Evolutionary conservation across 441 rosid genomes (phyloP).

Genomic region (Populus tomentosa): DNA sequence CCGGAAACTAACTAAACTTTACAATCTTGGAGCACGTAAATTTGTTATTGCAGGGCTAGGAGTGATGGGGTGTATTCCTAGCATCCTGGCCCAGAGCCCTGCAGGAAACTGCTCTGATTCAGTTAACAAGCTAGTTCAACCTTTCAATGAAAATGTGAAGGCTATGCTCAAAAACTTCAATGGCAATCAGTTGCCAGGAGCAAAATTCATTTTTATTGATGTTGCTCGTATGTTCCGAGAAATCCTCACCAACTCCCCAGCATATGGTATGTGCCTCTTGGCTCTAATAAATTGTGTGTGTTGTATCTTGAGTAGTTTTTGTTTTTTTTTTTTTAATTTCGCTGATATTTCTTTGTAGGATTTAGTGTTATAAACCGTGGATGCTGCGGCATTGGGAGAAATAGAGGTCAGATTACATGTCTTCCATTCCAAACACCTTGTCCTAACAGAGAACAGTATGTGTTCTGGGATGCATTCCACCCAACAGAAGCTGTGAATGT

Average conservation of each 20-base stretch:
- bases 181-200: constrained; percentile 46
- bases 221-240: constrained; percentile 55
- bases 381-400: constrained; percentile 87
- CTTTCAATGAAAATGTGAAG: constrained; percentile 79
- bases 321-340: too few relatives aligned
- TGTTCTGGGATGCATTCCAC: constrained; percentile 97
- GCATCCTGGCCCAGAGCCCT: constrained; percentile 71
- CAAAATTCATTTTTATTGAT: constrained; percentile 61
- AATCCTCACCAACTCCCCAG: constrained; percentile 38
- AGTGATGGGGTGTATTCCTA: constrained; percentile 92
- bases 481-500: constrained; percentile 90
- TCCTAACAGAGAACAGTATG: constrained; percentile 51
- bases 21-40: constrained; percentile 86
- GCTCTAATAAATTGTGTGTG: not conserved
- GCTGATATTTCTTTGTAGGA: constrained; percentile 28
- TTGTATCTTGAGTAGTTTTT: not conserved
- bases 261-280: constrained; percentile 43
- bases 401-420: constrained; percentile 89
- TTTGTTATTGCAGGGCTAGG: constrained; percentile 79
- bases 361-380: constrained; percentile 68
- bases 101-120: constrained; percentile 68
- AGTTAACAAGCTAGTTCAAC: constrained; percentile 65
- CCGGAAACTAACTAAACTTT: constrained; percentile 55
- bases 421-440: constrained; percentile 91
- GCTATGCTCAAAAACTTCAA: constrained; percentile 62